Evolutionary conservation across 164 flowering plant species (phyloP).

Genomic region (Macadamia tetraphylla): DNA sequence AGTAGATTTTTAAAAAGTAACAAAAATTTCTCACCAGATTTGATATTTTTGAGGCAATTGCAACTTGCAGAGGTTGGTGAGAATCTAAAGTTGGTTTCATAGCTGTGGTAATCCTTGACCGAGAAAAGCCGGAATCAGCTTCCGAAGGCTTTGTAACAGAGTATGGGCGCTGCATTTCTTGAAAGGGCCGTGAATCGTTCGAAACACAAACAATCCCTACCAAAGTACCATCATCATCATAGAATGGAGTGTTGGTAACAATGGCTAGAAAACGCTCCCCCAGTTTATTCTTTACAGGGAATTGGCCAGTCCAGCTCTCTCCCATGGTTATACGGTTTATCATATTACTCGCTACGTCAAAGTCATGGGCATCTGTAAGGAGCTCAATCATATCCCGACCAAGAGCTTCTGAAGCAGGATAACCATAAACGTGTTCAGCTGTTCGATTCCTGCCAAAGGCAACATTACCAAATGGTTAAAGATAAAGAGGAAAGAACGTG

Average conservation of each 20-base stretch:
- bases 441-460: conserved; percentile 62
- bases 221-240: conserved; percentile 72
- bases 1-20: neutral
- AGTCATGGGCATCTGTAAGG: conserved; percentile 47
- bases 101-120: conserved; percentile 28
- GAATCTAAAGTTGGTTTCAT: conserved; percentile 61
- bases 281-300: conserved; percentile 66
- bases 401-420: conserved; percentile 70
- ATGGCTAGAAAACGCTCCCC: conserved; percentile 53
- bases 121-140: conserved; percentile 32
- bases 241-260: conserved; percentile 72
- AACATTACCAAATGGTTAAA: conserved; percentile 5
- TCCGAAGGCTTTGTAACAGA: conserved; percentile 21
- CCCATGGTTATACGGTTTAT: conserved; percentile 46
- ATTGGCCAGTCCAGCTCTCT: conserved; percentile 83
- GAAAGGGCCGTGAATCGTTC: conserved; percentile 56
- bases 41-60: conserved; percentile 83
- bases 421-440: conserved; percentile 84
- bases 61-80: conserved; percentile 80
- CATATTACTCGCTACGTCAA: conserved; percentile 37
- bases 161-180: conserved; percentile 28
- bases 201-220: conserved; percentile 84
- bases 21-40: conserved; percentile 55
- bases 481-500: no score
- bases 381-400: conserved; percentile 64